Conservation (phyloP, 2,329 filamentous ascomycete species). For the Alternaria ventricosa region DNA sequence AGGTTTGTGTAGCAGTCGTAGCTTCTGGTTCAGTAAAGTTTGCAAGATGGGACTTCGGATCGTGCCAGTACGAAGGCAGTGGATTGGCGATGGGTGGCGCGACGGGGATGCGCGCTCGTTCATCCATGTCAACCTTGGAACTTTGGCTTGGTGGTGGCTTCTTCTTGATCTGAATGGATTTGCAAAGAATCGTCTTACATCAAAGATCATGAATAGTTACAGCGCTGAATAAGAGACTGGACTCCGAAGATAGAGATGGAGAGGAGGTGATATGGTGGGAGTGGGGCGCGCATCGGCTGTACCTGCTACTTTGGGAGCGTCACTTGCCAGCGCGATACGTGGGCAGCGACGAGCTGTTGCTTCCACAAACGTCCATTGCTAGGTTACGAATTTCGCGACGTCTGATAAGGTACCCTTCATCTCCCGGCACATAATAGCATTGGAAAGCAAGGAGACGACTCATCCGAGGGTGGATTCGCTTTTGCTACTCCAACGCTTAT, state of each 20-base stretch:
- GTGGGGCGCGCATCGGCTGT: slow-evolving; percentile 7
- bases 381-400: neutral
- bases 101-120: slow-evolving; percentile 37
- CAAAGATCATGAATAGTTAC: too few species aligned
- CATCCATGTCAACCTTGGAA: slow-evolving; percentile 30
- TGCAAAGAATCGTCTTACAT: fast-evolving
- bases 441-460: neutral
- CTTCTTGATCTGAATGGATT: neutral
- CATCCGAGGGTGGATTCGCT: neutral
- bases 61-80: slow-evolving; percentile 52
- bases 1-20: slow-evolving; percentile 24
- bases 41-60: slow-evolving; percentile 47
- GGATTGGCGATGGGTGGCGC: slow-evolving; percentile 41
- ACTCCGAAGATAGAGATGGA: too few species aligned
- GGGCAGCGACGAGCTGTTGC: neutral
- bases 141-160: neutral
- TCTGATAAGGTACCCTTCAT: neutral
- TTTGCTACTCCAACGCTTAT: slow-evolving; percentile 12
- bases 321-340: neutral
- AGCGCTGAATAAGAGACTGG: too few species aligned
- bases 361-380: fast-evolving
- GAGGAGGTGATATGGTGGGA: neutral
- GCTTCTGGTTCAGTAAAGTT: slow-evolving; percentile 39
- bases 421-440: neutral
- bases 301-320: slow-evolving; percentile 12